Base-by-base conservation (phyloP, 768 basidiomycete species). In the Suillus cothurnatus region DNA sequence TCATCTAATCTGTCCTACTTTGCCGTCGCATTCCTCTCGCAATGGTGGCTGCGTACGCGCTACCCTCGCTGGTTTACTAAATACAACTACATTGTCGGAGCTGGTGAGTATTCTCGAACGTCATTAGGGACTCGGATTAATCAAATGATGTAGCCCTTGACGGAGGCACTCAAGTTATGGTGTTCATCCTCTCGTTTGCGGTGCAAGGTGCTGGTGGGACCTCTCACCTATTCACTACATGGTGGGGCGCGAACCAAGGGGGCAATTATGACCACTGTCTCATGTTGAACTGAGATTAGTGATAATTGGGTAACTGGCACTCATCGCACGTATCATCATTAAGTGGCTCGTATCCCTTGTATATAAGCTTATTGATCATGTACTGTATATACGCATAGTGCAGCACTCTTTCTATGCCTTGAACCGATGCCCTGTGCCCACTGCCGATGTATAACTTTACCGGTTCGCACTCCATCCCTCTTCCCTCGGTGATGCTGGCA, bases 381-480 rank as follows among this genome's bases (percentile, higher is more conserved):
- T 17, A 4, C 50, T 52, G 53, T 55, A 31, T 17, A 31, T 53
- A 6, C 12, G 31, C 31, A 31, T 21, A 34, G 21, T 55, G 53
- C 53, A 55, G 52, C 28, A 6, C 53, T 21, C 17, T 53, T 34
- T 55, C 32, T 34, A 34, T 21, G 21, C 19, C 19, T 55, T n/a
- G n/a, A n/a, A n/a, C n/a, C n/a, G 94, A 95, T 21, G 89, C 87
- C 31, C 82, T 98, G 15, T 99, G 97, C 79, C 95, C 84, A 41
- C 86, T 87, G 66, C 95, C 83, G 39, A 85, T 84, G 73, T 92
- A 94, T 81, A 92, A 95, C 71, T 96, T 97, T 72, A 89, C 88
- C n/a, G 95, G 94, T 56, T 84, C 88, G 6, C 89, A 91, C 72
- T 84, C 88, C 4, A 77, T 94, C 61, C 78, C 84, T 4, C 79